Evolutionary conservation across 768 basidiomycete species (phyloP).

Genomic region (Kwoniella sp.): DNA sequence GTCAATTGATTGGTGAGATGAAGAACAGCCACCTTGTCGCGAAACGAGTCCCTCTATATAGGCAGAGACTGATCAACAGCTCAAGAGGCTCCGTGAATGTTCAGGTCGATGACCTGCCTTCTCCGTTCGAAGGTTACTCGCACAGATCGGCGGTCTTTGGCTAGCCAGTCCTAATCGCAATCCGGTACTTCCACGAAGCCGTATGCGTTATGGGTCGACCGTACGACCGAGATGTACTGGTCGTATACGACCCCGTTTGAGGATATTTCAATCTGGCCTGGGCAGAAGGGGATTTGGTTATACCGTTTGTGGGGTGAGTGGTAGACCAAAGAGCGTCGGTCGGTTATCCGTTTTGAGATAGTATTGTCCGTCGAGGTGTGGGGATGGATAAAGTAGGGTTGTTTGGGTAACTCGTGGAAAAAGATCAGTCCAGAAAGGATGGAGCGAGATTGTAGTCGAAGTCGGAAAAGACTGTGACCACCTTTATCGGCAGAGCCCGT

Average conservation of each 20-base stretch:
- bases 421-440: neutral
- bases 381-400: neutral
- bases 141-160: neutral
- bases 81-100: neutral
- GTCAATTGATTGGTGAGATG: constrained; percentile 9
- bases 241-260: neutral
- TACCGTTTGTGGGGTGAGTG: neutral
- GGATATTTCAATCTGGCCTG: constrained; percentile 12
- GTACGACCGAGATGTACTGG: neutral
- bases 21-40: constrained; percentile 2
- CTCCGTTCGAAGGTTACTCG: constrained; percentile 6
- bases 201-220: neutral
- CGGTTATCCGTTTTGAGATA: neutral
- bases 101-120: constrained; percentile 15
- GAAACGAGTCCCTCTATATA: constrained; percentile 18
- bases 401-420: constrained; percentile 3
- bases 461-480: neutral
- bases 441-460: neutral
- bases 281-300: neutral
- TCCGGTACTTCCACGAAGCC: neutral
- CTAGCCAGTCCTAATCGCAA: constrained; percentile 15
- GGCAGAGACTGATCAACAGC: neutral
- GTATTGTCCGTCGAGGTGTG: constrained; percentile 13
- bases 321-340: neutral
- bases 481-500: neutral